Conservation (phyloP, 352 stramenopile species). For the Hyaloperonospora arabidopsidis region DNA sequence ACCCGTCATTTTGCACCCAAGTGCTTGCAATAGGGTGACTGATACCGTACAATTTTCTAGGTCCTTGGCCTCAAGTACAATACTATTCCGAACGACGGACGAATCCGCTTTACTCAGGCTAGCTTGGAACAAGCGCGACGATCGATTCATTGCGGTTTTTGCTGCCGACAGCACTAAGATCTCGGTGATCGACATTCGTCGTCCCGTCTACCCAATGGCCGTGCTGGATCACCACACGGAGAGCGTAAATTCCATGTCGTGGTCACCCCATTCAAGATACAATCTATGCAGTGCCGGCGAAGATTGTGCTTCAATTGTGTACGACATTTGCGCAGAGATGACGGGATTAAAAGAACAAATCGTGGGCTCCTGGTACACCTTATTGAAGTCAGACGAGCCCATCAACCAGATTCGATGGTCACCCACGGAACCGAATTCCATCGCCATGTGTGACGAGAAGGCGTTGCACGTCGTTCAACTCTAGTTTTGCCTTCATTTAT, state of each 20-base stretch:
- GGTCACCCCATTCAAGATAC: constrained; percentile 87
- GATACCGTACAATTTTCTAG: constrained; percentile 17
- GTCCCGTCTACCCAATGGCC: constrained; percentile 85
- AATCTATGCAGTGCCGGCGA: constrained; percentile 95
- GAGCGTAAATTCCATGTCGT: constrained; percentile 94
- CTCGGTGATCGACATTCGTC: constrained; percentile 93
- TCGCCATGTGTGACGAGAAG: constrained; percentile 92
- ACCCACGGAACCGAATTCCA: constrained; percentile 89
- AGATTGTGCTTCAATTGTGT: constrained; percentile 94
- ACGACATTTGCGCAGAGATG: constrained; percentile 74
- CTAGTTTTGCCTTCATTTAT: constrained; percentile 14
- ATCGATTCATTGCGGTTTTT: constrained; percentile 95
- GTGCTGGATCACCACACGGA: constrained; percentile 89
- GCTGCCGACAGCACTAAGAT: constrained; percentile 87
- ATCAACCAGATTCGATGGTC: constrained; percentile 90
- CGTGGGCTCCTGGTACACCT: constrained; percentile 30
- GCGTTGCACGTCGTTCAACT: constrained; percentile 92
- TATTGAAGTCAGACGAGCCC: constrained; percentile 58
- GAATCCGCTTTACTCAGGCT: constrained; percentile 89
- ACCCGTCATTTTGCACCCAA: constrained; percentile 4
- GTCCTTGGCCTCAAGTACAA: constrained; percentile 88
- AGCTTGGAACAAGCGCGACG: constrained; percentile 96
- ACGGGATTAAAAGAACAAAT: constrained; percentile 22
- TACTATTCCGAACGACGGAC: constrained; percentile 91
- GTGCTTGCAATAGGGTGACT: neutral